Evolutionary conservation across 1,284 basidiomycete species (phyloP).

Genomic region (Bjerkandera adusta): DNA sequence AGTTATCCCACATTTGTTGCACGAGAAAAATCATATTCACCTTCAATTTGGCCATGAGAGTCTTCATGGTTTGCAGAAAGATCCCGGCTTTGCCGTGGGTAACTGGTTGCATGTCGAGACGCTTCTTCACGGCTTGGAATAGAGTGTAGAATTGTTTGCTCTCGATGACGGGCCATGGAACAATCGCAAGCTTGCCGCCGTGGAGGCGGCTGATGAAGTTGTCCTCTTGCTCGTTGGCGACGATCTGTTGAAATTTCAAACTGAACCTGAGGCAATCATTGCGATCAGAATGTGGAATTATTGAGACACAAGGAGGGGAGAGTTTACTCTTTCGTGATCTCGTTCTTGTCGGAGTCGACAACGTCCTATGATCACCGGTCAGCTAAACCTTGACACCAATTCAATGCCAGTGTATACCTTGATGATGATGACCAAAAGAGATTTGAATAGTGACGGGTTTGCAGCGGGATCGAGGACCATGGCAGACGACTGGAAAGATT

Average conservation of each 20-base stretch:
- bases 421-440: constrained; percentile 59
- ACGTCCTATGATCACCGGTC: constrained; percentile 43
- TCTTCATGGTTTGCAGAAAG: constrained; percentile 57
- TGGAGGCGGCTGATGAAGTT: constrained; percentile 62
- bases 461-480: constrained; percentile 54
- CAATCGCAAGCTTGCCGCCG: constrained; percentile 49
- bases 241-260: constrained; percentile 53
- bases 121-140: constrained; percentile 44
- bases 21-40: constrained; percentile 29
- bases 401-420: constrained; percentile 36
- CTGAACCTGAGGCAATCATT: constrained; percentile 41
- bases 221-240: constrained; percentile 54
- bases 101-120: constrained; percentile 43
- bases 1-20: background rate
- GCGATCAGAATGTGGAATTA: background rate
- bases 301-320: background rate
- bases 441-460: constrained; percentile 58
- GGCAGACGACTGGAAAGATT: constrained; percentile 63
- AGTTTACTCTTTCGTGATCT: constrained; percentile 56
- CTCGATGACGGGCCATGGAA: constrained; percentile 67
- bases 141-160: constrained; percentile 54
- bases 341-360: constrained; percentile 50
- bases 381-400: background rate
- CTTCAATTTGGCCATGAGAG: constrained; percentile 66
- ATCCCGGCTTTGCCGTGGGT: constrained; percentile 51